phyloP scores from a whole-genome alignment of 2,329 filamentous ascomycete genomes.

The Fonsecaea pedrosoi region DNA sequence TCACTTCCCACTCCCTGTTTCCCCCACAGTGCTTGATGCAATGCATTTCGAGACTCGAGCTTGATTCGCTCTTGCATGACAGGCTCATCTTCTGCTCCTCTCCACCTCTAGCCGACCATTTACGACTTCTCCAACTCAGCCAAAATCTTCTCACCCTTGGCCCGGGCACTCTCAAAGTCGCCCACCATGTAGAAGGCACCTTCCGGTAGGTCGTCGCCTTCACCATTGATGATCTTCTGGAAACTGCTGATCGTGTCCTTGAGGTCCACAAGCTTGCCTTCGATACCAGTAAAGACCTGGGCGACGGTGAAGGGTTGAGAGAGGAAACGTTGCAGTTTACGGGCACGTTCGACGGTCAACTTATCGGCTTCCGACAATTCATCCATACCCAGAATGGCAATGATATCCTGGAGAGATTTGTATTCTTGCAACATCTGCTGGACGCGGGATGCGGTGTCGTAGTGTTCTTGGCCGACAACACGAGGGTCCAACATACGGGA shows the following conservation, averaged over 20 bases:
- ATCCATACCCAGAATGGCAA: constrained; percentile 99
- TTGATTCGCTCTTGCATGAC: neutral
- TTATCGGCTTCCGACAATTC: constrained; percentile 99
- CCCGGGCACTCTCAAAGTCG: constrained; percentile 87
- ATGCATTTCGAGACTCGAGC: neutral
- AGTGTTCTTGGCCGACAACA: constrained; percentile 98
- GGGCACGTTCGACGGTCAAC: constrained; percentile 99
- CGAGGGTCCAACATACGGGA: constrained; percentile 99
- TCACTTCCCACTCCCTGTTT: neutral
- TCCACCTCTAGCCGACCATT: constrained; percentile 38
- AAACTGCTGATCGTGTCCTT: constrained; percentile 98
- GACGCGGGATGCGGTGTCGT: constrained; percentile 89
- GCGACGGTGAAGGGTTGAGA: constrained; percentile 96
- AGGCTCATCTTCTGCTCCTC: neutral
- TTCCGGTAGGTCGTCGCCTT: constrained; percentile 95
- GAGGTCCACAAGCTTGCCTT: constrained; percentile 95
- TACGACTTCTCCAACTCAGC: constrained; percentile 79
- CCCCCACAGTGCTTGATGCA: neutral
- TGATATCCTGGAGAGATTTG: constrained; percentile 99
- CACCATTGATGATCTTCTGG: constrained; percentile 94
- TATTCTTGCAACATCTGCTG: constrained; percentile 99
- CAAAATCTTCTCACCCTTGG: constrained; percentile 99
- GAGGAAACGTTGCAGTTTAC: constrained; percentile 99
- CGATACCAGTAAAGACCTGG: constrained; percentile 76
- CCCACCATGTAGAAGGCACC: constrained; percentile 98